Evolutionary conservation across 176 grass and related monocot genomes (phyloP).

Genomic region (Thalia dealbata): DNA sequence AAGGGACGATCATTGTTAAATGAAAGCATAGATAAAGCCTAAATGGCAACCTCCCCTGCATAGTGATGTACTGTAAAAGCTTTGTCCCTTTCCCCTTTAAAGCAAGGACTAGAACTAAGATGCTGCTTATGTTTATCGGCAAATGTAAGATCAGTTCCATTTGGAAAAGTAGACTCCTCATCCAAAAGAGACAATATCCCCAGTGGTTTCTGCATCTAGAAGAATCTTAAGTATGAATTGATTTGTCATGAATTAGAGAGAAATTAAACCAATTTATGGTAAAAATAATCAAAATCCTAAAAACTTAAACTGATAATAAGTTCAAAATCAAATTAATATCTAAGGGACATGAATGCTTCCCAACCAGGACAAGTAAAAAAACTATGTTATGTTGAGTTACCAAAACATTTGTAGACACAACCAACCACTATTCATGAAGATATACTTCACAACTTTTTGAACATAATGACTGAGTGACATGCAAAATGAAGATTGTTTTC

Average conservation of each 20-base stretch:
- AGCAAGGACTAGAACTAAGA: slow-evolving; percentile 57
- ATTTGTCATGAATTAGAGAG: background rate
- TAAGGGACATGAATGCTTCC: no score
- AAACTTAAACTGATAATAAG: background rate
- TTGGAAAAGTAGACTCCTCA: slow-evolving; percentile 96
- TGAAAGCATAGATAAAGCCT: background rate
- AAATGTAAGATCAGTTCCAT: slow-evolving; percentile 93
- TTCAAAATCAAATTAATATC: no score
- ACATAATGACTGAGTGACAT: no score
- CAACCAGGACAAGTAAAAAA: no score
- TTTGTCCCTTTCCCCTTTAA: slow-evolving; percentile 88
- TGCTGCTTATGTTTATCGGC: slow-evolving; percentile 92
- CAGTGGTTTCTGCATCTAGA: slow-evolving; percentile 55
- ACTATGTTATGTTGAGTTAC: no score
- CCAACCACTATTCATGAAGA: no score
- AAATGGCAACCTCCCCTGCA: slow-evolving; percentile 69
- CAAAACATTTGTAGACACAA: no score
- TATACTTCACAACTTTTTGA: no score
- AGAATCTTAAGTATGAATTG: slow-evolving; percentile 1
- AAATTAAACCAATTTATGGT: background rate
- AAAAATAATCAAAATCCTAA: background rate
- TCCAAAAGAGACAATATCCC: slow-evolving; percentile 92
- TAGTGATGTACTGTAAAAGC: slow-evolving; percentile 76
- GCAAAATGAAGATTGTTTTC: no score
- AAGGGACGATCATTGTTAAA: slow-evolving; percentile 5